These are phyloP conservation scores for Prunus armeniaca DNA, from an alignment of 306 rosid genomes.

Conservation along the genomic window DNA sequence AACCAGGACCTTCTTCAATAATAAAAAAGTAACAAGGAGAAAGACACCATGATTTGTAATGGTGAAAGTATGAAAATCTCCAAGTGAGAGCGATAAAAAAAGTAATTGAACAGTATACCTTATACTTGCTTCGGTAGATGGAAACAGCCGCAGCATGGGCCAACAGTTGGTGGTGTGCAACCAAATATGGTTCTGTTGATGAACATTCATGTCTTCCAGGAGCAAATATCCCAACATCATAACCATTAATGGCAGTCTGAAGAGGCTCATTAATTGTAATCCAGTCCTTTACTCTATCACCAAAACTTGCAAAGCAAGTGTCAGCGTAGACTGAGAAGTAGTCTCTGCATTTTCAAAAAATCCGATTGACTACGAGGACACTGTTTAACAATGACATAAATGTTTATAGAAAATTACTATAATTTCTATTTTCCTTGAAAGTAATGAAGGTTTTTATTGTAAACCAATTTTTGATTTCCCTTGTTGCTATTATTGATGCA, in stretches of 20 bases:
- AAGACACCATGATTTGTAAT: not conserved
- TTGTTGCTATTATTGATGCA: not conserved
- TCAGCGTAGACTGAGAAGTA: constrained; percentile 78
- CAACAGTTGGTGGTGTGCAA: constrained; percentile 78
- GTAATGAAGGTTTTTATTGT: not conserved
- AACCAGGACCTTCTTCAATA: not conserved
- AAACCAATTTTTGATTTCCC: not conserved
- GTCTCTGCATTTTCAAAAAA: constrained; percentile 53
- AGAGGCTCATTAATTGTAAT: constrained; percentile 85
- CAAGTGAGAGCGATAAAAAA: not conserved
- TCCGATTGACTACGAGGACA: not conserved
- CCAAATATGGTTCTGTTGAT: constrained; percentile 67
- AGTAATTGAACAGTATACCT: constrained; percentile 41
- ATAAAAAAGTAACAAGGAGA: not conserved
- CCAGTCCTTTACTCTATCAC: constrained; percentile 95
- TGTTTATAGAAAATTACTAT: not conserved
- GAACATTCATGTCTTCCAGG: constrained; percentile 76
- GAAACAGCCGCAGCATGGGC: constrained; percentile 87
- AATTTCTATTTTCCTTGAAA: not conserved
- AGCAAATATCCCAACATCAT: constrained; percentile 54
- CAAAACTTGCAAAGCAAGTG: constrained; percentile 83
- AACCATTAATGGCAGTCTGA: constrained; percentile 82
- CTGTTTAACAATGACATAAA: not conserved
- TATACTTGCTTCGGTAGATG: constrained; percentile 70
- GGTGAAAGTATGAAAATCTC: not conserved